Evolutionary conservation across 2,329 filamentous ascomycete species (phyloP).

Genomic region (Cordyceps fumosorosea): DNA sequence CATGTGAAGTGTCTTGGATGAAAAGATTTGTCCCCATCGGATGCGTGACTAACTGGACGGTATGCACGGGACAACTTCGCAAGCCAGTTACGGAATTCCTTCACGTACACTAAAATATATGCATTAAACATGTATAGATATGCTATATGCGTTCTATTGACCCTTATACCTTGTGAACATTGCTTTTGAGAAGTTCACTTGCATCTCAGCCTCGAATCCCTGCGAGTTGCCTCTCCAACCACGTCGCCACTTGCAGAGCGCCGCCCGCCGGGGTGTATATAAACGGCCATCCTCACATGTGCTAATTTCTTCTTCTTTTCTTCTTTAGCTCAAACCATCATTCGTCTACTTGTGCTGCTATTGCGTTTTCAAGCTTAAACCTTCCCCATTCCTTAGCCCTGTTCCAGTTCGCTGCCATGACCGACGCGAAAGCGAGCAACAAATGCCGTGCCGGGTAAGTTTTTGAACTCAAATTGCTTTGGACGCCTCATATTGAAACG

Average conservation of each 20-base stretch:
- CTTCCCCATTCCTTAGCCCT: background rate
- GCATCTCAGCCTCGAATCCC: background rate
- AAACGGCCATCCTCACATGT: background rate
- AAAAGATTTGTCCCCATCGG: too few species aligned
- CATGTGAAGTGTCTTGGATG: too few species aligned
- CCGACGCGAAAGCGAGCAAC: background rate
- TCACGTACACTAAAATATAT: too few species aligned
- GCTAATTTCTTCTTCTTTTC: background rate
- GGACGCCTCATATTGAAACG: background rate
- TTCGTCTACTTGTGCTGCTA: too few species aligned
- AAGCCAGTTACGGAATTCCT: too few species aligned
- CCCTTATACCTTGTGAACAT: background rate
- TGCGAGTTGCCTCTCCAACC: background rate
- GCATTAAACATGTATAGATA: too few species aligned
- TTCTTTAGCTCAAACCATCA: background rate
- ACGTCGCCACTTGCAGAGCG: background rate
- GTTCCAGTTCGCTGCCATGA: background rate
- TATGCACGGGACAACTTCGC: too few species aligned
- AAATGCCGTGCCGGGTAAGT: background rate
- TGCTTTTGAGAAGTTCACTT: background rate
- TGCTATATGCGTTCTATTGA: too few species aligned
- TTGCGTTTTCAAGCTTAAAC: background rate
- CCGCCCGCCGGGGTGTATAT: background rate
- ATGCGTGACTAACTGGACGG: too few species aligned
- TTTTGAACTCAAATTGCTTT: background rate